Conservation (phyloP, 2,329 filamentous ascomycete genomes). For the Nemania bipapillata region DNA sequence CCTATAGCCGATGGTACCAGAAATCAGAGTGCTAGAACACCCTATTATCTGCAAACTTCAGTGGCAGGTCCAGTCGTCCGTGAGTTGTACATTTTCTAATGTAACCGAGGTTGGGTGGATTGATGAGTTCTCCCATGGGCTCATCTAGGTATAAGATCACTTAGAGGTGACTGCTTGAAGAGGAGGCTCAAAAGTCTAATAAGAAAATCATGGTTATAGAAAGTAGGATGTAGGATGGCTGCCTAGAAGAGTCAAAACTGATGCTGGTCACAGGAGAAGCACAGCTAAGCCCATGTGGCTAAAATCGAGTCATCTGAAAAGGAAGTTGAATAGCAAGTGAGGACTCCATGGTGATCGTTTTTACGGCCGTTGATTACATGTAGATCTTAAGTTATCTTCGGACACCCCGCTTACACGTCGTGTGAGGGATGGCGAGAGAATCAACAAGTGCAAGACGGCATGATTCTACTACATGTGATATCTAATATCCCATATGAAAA, state of each 20-base stretch:
- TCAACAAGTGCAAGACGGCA: not conserved
- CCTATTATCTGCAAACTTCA: not conserved
- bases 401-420: not conserved
- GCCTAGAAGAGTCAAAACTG: not conserved
- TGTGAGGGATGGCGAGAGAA: not conserved
- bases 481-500: not conserved
- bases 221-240: not conserved
- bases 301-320: not conserved
- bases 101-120: not conserved
- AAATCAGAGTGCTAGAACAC: not conserved
- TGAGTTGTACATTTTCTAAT: not conserved
- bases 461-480: too few species aligned
- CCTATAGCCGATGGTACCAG: not conserved
- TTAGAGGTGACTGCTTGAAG: too few species aligned
- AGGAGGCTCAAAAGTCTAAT: not conserved
- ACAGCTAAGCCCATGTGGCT: not conserved
- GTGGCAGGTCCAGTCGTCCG: not conserved
- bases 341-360: not conserved
- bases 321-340: not conserved
- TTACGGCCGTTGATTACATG: slow-evolving; percentile 9
- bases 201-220: not conserved
- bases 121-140: too few species aligned
- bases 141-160: too few species aligned
- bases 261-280: not conserved
- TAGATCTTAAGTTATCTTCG: not conserved